A percentile compares a stretch with the other conserved stretches of the same genome.
phyloP scores from a whole-genome alignment of 768 basidiomycete species.

The Phanerodontia chrysosporium region DNA sequence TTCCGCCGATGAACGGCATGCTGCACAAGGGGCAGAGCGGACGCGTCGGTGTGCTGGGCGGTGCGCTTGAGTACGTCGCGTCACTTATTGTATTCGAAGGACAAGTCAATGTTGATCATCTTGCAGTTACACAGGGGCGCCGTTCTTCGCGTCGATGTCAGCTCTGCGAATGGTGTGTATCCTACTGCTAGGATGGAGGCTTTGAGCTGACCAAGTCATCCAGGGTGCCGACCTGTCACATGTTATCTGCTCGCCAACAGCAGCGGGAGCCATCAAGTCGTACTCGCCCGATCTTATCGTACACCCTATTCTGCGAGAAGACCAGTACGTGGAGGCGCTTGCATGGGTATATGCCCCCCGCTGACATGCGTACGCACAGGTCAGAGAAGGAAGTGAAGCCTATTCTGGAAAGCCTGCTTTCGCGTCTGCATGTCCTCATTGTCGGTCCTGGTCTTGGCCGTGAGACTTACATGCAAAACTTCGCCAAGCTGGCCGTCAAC shows the following conservation, averaged over 20 bases:
- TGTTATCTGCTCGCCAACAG: conserved; percentile 93
- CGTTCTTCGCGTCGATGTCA: conserved; percentile 91
- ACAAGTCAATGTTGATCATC: not conserved
- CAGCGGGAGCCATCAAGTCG: conserved; percentile 90
- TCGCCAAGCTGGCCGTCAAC: conserved; percentile 68
- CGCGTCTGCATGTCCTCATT: conserved; percentile 87
- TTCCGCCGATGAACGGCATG: conserved; percentile 85
- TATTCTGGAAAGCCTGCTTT: conserved; percentile 63
- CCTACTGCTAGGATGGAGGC: not conserved
- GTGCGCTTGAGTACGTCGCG: conserved; percentile 78
- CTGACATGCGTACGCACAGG: not conserved
- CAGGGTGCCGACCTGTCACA: conserved; percentile 94
- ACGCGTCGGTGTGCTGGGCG: conserved; percentile 90
- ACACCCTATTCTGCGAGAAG: conserved; percentile 81
- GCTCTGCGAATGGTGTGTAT: conserved; percentile 74
- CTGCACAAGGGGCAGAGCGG: conserved; percentile 98
- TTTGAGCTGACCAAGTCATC: not conserved
- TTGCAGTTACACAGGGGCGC: conserved; percentile 92
- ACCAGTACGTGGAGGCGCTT: conserved; percentile 42
- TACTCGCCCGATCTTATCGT: conserved; percentile 98
- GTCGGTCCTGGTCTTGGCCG: conserved; percentile 94
- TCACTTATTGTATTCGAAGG: not conserved
- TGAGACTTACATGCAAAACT: conserved; percentile 83
- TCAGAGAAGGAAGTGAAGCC: conserved; percentile 33
- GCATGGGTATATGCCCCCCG: not conserved